These are phyloP conservation scores for Corymbia maculata DNA, from an alignment of 345 rosid species.

Conservation along the genomic window DNA sequence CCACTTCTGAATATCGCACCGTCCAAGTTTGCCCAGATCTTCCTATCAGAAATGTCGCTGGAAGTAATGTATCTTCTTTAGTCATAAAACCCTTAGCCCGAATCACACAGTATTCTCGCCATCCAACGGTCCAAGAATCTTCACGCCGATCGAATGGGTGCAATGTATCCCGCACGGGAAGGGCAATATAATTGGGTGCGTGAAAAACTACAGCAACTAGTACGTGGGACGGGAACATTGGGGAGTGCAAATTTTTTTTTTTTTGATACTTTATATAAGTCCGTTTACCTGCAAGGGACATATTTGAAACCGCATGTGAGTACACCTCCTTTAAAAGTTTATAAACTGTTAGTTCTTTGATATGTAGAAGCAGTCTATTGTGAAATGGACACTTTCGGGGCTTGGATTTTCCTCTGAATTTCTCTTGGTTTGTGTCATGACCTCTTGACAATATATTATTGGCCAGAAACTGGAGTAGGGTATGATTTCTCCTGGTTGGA, in stretches of 20 bases:
- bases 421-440: not conserved
- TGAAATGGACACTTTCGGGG: not conserved
- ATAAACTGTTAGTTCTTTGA: not conserved
- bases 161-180: no score
- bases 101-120: no score
- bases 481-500: not conserved
- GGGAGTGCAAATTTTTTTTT: conserved; percentile 59
- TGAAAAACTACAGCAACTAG: no score
- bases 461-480: not conserved
- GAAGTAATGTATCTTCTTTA: no score
- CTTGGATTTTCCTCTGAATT: not conserved
- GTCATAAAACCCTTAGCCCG: no score
- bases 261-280: conserved; percentile 57
- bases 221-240: conserved; percentile 2
- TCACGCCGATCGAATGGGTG: no score
- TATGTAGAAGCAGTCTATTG: not conserved
- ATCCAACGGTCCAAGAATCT: no score
- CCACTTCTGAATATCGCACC: fast-evolving
- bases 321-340: not conserved
- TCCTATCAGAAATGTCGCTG: no score
- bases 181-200: no score
- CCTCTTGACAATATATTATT: not conserved
- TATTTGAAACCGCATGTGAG: conserved; percentile 87
- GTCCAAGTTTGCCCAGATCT: fast-evolving
- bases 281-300: conserved; percentile 83